Base-by-base conservation (phyloP, 768 basidiomycete species). In the Rhizopogon rudus region DNA sequence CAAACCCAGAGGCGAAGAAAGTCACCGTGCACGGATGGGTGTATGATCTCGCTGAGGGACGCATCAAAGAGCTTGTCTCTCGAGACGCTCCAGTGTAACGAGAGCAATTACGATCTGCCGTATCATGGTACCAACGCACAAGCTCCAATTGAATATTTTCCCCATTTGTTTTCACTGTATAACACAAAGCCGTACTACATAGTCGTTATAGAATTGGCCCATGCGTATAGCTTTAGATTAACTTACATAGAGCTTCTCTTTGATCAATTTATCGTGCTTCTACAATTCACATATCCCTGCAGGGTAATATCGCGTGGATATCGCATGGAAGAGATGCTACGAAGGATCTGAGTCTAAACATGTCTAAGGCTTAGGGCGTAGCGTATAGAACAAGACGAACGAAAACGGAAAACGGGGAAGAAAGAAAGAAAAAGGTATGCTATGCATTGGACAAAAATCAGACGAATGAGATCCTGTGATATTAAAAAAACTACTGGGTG, bases 21-120 rank as follows among this genome's bases (percentile, higher is more conserved):
- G 68, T 87, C 22, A 75, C 66, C 67, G 79, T 90, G 5, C 87
- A 90, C 56, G 88, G 88, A 16, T 90, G 84, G 87, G 79, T 91
- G 39, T 90, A 87, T 63, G 81, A 87, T 31, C 61, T 91, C 48
- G 77, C 71, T 28, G 77, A 71, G 12, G 88, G 88, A 2, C 71
- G 72, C 50, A 67, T 91, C 67, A 75, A 71, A 63, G 88, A 91
- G 59, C 68, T 91, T 22, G 48, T 37, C 14, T 22, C 1, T 14
- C 48, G 14, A 2, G 48, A 37, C 16, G 48, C 48, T 16, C 17
- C 22, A 22, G 14, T 9, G 5, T 37, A 5, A 49, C 12, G 35
- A 37, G 35, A 37, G 13, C 35, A 12, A 13, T 13, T 37, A 12
- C 12, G 35, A 37, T 10, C 35, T 37, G 9, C 35, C 12, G 12